Conservation (phyloP, 495 filamentous ascomycete species). For the Penicillium ucsense region DNA sequence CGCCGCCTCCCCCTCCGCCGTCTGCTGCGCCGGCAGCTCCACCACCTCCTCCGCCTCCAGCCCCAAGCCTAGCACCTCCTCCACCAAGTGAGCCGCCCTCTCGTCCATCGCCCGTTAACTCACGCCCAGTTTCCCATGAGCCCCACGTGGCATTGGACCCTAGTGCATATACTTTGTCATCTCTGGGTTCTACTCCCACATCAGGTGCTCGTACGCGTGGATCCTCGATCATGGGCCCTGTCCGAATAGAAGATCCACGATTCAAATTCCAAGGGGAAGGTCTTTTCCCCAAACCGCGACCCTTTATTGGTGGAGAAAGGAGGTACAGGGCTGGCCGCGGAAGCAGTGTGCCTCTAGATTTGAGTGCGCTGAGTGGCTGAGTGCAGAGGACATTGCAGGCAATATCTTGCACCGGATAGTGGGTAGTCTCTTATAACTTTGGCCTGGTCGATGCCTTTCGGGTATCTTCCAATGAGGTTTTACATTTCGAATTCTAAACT, state of each 20-base stretch:
- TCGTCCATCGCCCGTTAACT: constrained; percentile 42
- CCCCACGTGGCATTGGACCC: constrained; percentile 58
- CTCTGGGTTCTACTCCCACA: constrained; percentile 35
- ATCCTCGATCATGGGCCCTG: constrained; percentile 29
- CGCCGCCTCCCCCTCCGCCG: constrained; percentile 45
- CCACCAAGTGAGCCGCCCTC: constrained; percentile 36
- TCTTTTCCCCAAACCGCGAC: constrained; percentile 73
- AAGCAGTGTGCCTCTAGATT: constrained; percentile 86
- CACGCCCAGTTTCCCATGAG: constrained; percentile 30
- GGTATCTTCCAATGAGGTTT: too few species aligned
- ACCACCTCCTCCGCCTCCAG: constrained; percentile 31
- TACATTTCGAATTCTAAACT: too few species aligned
- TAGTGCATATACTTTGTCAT: constrained; percentile 65
- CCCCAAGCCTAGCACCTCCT: constrained; percentile 34
- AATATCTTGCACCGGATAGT: constrained; percentile 21
- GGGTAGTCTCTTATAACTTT: constrained; percentile 11
- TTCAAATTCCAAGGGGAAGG: constrained; percentile 83
- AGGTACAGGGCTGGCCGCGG: constrained; percentile 84
- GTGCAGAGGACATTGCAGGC: constrained; percentile 17
- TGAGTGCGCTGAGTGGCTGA: constrained; percentile 40
- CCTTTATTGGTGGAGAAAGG: constrained; percentile 60
- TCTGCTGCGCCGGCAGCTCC: constrained; percentile 39
- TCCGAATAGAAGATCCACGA: constrained; percentile 65
- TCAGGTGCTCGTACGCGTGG: constrained; percentile 17
- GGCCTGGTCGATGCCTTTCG: too few species aligned